phyloP scores from a whole-genome alignment of 2,329 filamentous ascomycete species.

The Colletotrichum spinosum region DNA sequence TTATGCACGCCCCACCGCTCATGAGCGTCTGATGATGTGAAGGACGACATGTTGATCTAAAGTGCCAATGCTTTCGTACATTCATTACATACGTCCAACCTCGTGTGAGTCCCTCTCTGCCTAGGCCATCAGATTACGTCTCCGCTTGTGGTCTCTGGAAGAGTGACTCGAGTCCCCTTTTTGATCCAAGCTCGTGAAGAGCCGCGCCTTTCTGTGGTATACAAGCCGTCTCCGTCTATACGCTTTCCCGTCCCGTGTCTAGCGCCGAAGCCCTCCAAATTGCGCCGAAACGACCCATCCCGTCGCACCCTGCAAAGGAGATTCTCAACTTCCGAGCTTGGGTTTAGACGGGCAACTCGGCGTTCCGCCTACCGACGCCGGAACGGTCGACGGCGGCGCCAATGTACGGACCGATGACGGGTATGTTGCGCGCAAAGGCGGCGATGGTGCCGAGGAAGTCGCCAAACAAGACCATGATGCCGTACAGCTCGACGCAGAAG shows the following conservation, averaged over 20 bases:
- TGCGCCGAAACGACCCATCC: conserved; percentile 6
- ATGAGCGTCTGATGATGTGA: not conserved
- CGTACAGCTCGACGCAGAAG: conserved; percentile 91
- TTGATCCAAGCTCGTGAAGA: not conserved
- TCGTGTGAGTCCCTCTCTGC: not conserved
- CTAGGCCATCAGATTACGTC: not conserved
- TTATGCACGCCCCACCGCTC: not conserved
- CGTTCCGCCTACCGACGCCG: conserved; percentile 77
- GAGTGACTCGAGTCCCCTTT: conserved; percentile 12
- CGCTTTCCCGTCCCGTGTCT: conserved; percentile 15
- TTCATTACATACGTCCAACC: conserved; percentile 16
- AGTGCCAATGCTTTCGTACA: conserved; percentile 23
- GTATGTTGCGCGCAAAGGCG: conserved; percentile 85
- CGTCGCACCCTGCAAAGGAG: not conserved
- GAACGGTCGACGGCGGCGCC: conserved; percentile 77
- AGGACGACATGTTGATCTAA: not conserved
- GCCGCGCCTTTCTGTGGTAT: conserved; percentile 38
- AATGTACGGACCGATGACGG: conserved; percentile 88
- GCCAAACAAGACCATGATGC: conserved; percentile 92
- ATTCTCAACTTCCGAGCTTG: conserved; percentile 40
- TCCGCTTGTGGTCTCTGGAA: conserved; percentile 15
- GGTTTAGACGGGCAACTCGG: conserved; percentile 78
- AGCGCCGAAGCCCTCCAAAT: conserved; percentile 25
- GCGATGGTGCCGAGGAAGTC: conserved; percentile 96
- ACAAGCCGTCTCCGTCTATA: conserved; percentile 32